These are phyloP conservation scores for Xerocomellus chrysenteron DNA, from an alignment of 768 basidiomycete genomes.

Conservation along the genomic window DNA sequence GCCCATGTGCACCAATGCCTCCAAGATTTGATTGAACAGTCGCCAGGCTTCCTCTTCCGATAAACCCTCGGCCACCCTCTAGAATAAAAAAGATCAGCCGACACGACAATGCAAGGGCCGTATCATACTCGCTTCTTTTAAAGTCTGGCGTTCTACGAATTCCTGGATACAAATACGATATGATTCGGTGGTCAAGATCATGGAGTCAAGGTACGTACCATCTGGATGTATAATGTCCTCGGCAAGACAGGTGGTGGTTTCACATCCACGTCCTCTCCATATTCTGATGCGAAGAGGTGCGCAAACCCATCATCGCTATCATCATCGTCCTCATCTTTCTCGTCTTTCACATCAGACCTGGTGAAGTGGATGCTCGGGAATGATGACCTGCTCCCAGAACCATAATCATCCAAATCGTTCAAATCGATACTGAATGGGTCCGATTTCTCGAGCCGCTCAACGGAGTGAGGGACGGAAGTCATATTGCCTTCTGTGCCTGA, in stretches of 20 bases:
- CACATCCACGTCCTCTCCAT: slow-evolving; percentile 32
- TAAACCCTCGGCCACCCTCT: slow-evolving; percentile 79
- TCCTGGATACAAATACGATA: slow-evolving; percentile 47
- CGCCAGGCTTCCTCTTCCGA: slow-evolving; percentile 87
- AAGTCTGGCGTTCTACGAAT: slow-evolving; percentile 87
- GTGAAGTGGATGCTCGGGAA: slow-evolving; percentile 90
- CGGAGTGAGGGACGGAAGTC: slow-evolving; percentile 55
- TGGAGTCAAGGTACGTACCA: slow-evolving; percentile 50
- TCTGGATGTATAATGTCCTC: slow-evolving; percentile 88
- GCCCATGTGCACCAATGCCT: slow-evolving; percentile 89
- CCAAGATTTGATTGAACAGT: slow-evolving; percentile 84
- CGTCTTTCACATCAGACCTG: slow-evolving; percentile 39
- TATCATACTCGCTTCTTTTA: slow-evolving; percentile 62
- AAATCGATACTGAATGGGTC: slow-evolving; percentile 67
- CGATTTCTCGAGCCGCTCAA: slow-evolving; percentile 42
- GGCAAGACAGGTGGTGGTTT: slow-evolving; percentile 32
- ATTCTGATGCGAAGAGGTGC: slow-evolving; percentile 37
- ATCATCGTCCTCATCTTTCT: slow-evolving; percentile 44
- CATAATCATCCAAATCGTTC: slow-evolving; percentile 59
- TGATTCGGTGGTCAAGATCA: background rate
- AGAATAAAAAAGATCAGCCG: background rate
- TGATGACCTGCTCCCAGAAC: slow-evolving; percentile 49
- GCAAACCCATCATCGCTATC: slow-evolving; percentile 42
- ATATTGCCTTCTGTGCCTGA: slow-evolving; percentile 45
- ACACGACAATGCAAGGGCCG: background rate